Conservation (phyloP, 306 rosid genomes). For the Quercus ilex region DNA sequence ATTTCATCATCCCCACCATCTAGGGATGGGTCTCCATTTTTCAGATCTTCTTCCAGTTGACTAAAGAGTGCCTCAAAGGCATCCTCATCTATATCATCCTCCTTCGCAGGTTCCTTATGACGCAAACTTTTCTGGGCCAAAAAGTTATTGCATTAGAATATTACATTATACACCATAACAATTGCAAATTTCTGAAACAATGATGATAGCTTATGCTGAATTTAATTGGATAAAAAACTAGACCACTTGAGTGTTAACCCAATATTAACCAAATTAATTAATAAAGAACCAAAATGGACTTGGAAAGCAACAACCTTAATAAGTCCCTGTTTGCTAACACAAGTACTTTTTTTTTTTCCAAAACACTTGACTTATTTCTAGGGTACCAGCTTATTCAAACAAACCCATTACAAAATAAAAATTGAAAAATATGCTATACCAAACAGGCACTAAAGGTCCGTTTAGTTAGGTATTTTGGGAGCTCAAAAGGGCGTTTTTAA, state of each 20-base stretch:
- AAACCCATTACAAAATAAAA: no score
- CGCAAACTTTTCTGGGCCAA: constrained; percentile 35
- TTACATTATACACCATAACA: background rate
- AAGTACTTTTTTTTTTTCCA: no score
- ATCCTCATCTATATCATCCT: constrained; percentile 52
- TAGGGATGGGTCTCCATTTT: constrained; percentile 46
- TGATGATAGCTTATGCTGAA: background rate
- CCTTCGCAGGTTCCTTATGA: constrained; percentile 24
- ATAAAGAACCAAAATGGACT: background rate
- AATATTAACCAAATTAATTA: no score
- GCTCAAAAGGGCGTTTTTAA: no score
- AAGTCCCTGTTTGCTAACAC: no score
- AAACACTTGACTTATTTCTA: no score
- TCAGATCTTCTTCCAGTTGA: constrained; percentile 81
- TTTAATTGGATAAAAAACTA: background rate
- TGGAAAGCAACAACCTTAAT: background rate
- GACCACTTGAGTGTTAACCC: no score
- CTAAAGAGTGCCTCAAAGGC: constrained; percentile 76
- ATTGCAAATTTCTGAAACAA: background rate
- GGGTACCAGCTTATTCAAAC: no score
- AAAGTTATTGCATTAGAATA: background rate
- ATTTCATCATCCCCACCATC: constrained; percentile 45
- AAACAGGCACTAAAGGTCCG: no score
- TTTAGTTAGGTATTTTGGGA: no score
- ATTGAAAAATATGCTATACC: no score